A percentile compares a stretch with the other conserved stretches of the same genome.
These are phyloP conservation scores for Trypanosoma congolense DNA, from an alignment of 208 protist species.

Conservation along the genomic window DNA sequence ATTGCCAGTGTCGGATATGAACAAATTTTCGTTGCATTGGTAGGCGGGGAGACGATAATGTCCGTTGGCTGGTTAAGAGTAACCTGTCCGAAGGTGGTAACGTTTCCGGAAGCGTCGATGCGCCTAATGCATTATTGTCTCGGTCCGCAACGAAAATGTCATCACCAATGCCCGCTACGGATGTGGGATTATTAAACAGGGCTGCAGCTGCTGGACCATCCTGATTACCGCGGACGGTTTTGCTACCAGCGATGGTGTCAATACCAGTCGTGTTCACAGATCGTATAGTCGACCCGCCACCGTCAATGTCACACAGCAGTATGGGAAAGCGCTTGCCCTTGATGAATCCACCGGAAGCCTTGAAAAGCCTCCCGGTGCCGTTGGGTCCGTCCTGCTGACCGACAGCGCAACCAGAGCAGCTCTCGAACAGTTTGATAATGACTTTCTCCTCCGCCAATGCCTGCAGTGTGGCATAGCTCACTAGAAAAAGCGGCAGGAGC, in stretches of 20 bases:
- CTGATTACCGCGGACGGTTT: constrained; percentile 14
- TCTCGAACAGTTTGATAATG: constrained; percentile 12
- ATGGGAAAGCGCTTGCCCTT: constrained; percentile 12
- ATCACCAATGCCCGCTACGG: constrained; percentile 19
- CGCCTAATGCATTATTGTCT: constrained; percentile 47
- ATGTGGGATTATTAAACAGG: constrained; percentile 27
- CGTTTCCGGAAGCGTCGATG: constrained; percentile 23
- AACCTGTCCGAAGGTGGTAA: constrained; percentile 24
- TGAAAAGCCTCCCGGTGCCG: constrained; percentile 39
- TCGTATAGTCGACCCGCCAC: constrained; percentile 40
- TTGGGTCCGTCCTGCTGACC: constrained; percentile 33
- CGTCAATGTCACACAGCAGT: constrained; percentile 53
- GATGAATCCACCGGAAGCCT: constrained; percentile 22
- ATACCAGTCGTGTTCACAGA: constrained; percentile 29
- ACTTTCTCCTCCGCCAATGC: neutral
- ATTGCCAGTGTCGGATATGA: constrained; percentile 44
- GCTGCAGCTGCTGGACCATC: constrained; percentile 22
- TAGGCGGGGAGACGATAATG: constrained; percentile 14
- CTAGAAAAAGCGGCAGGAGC: constrained; percentile 2
- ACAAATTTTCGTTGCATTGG: constrained; percentile 13
- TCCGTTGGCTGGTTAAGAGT: constrained; percentile 17
- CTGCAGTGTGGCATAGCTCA: neutral
- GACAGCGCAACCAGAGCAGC: constrained; percentile 1
- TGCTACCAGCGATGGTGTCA: constrained; percentile 41
- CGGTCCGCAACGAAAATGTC: constrained; percentile 45